These are phyloP conservation scores for Cyberlindnera nakhonratchasimensis DNA, from an alignment of 805 yeast species.

Conservation along the genomic window DNA sequence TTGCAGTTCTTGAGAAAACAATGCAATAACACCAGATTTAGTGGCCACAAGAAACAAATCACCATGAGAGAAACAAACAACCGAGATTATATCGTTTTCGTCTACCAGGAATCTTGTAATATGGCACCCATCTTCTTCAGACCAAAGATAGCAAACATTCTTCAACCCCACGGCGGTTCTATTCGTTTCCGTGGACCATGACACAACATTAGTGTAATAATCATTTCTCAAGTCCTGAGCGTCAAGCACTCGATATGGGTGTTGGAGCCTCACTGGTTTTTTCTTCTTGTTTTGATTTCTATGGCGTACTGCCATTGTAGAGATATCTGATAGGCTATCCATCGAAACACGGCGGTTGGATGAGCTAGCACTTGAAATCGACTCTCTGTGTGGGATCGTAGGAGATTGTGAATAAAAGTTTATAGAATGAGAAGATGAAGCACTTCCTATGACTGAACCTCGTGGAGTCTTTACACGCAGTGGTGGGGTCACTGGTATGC, in stretches of 20 bases:
- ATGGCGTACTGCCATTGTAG: slow-evolving; percentile 11
- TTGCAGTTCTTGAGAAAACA: slow-evolving; percentile 38
- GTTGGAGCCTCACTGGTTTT: slow-evolving; percentile 26
- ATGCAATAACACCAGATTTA: slow-evolving; percentile 48
- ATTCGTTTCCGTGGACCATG: slow-evolving; percentile 58
- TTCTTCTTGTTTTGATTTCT: slow-evolving; percentile 28
- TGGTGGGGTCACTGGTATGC: slow-evolving; percentile 2
- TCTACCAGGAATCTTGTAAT: neutral
- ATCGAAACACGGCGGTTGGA: slow-evolving; percentile 9
- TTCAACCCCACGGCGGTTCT: slow-evolving; percentile 67
- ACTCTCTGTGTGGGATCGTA: slow-evolving; percentile 2
- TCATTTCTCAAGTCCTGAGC: slow-evolving; percentile 76
- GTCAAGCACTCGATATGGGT: slow-evolving; percentile 51
- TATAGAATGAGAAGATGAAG: neutral
- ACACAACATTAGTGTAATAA: slow-evolving; percentile 69
- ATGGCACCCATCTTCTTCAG: slow-evolving; percentile 31
- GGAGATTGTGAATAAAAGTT: neutral
- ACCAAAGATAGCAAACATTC: slow-evolving; percentile 59
- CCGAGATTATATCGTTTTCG: slow-evolving; percentile 44
- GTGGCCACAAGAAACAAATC: slow-evolving; percentile 54
- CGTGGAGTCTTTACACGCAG: slow-evolving; percentile 1
- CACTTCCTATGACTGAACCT: neutral
- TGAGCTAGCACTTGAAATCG: slow-evolving; percentile 1
- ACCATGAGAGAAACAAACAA: slow-evolving; percentile 52
- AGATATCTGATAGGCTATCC: slow-evolving; percentile 11